These are phyloP conservation scores for Imleria badia DNA, from an alignment of 768 basidiomycete species.

Conservation along the genomic window DNA sequence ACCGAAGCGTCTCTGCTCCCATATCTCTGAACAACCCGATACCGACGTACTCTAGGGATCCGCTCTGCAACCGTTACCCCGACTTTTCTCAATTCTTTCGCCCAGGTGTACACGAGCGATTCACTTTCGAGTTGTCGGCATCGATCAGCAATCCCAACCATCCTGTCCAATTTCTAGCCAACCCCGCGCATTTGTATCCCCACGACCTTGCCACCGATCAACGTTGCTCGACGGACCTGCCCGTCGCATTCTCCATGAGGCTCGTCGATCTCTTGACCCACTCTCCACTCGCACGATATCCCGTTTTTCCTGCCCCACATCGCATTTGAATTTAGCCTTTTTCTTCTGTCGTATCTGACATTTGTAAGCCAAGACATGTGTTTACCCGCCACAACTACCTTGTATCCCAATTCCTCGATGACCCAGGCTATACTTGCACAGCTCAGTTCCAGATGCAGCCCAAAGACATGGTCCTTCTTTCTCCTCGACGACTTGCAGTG, in stretches of 20 bases:
- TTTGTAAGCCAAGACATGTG: background rate
- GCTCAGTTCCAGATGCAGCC: constrained; percentile 45
- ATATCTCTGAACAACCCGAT: background rate
- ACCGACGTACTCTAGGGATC: constrained; percentile 31
- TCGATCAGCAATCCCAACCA: background rate
- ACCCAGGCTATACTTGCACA: constrained; percentile 54
- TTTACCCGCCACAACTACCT: background rate
- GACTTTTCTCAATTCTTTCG: constrained; percentile 34
- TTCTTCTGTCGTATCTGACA: constrained; percentile 5
- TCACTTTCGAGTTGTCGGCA: background rate
- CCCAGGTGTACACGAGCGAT: constrained; percentile 14
- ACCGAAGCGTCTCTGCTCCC: constrained; percentile 1
- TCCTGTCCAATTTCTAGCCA: background rate
- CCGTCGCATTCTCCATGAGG: constrained; percentile 22
- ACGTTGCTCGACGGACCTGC: background rate
- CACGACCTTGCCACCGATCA: background rate
- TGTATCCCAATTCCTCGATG: constrained; percentile 21
- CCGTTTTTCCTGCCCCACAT: background rate
- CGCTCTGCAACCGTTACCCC: constrained; percentile 32
- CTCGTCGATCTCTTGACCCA: constrained; percentile 14
- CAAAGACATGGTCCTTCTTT: constrained; percentile 46
- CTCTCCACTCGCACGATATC: background rate
- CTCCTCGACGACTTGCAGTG: constrained; percentile 52
- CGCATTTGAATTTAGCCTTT: background rate
- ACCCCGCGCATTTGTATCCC: background rate